Conservation (phyloP, 805 yeast species). For the Yamadazyma phyllophila region DNA sequence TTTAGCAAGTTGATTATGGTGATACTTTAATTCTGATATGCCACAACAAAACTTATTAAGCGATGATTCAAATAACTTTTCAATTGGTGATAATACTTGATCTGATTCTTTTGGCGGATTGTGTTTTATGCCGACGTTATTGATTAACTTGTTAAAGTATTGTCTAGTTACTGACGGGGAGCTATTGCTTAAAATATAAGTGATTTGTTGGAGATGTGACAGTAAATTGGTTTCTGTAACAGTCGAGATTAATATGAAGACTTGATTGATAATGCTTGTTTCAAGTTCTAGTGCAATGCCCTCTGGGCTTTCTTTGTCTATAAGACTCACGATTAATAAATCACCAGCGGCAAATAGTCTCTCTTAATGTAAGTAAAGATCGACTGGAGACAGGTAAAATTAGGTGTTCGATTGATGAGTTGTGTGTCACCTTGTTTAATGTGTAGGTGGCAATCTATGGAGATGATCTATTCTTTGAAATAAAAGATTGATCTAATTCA, state of each 20-base stretch:
- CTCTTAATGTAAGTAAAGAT: background rate
- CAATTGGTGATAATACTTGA: conserved; percentile 6
- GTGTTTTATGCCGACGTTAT: background rate
- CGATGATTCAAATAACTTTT: conserved; percentile 3
- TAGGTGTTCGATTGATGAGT: background rate
- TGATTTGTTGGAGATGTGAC: background rate
- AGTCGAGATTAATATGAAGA: conserved; percentile 49
- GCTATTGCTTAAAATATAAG: conserved; percentile 29
- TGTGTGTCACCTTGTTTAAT: background rate
- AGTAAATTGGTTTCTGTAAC: conserved; percentile 38
- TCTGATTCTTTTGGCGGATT: background rate
- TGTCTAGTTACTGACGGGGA: background rate
- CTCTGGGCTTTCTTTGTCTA: conserved; percentile 35
- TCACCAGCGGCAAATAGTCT: conserved; percentile 1
- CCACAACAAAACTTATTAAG: background rate
- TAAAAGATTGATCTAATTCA: background rate
- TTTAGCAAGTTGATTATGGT: background rate
- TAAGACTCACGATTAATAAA: conserved; percentile 33
- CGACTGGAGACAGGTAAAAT: background rate
- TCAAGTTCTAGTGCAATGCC: conserved; percentile 36
- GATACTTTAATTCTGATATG: background rate
- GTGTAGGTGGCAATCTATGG: background rate
- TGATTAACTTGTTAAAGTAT: conserved; percentile 8
- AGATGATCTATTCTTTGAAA: no score
- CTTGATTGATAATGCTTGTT: conserved; percentile 49